Evolutionary conservation across 106 monocot genomes (phyloP).

Genomic region (Iris macrosiphon): DNA sequence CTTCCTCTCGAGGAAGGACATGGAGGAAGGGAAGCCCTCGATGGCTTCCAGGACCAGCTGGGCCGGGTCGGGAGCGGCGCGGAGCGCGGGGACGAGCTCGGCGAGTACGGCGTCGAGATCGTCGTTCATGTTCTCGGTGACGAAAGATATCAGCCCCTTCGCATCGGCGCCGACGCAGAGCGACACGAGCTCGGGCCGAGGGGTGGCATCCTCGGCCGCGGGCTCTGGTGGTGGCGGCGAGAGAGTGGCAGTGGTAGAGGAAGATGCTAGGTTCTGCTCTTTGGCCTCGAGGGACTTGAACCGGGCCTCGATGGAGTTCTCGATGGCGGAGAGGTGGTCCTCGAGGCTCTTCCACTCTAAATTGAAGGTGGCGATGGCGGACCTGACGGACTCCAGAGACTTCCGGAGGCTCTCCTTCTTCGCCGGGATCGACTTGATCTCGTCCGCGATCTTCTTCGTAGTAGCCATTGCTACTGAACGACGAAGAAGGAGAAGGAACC

Average conservation of each 20-base stretch:
- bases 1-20: constrained; percentile 1
- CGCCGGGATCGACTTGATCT: constrained; percentile 28
- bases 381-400: constrained; percentile 35
- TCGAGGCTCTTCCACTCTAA: too few relatives aligned
- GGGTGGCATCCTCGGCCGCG: constrained; percentile 2
- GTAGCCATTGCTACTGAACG: too few relatives aligned
- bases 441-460: constrained; percentile 20
- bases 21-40: constrained; percentile 10
- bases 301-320: too few relatives aligned
- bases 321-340: too few relatives aligned
- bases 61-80: constrained; percentile 31
- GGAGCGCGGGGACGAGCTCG: constrained; percentile 35
- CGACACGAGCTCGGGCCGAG: constrained; percentile 23
- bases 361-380: constrained; percentile 6
- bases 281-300: constrained; percentile 17
- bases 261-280: too few relatives aligned
- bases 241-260: too few relatives aligned
- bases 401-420: constrained; percentile 44
- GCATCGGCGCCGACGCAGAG: constrained; percentile 46
- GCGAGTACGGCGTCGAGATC: constrained; percentile 10
- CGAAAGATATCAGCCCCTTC: constrained; percentile 19
- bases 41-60: constrained; percentile 37
- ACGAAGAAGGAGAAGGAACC: too few relatives aligned
- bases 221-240: neutral
- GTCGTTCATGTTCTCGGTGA: constrained; percentile 30